Conservation (phyloP, 352 stramenopile genomes). For the Poterioochromonas sp. region DNA sequence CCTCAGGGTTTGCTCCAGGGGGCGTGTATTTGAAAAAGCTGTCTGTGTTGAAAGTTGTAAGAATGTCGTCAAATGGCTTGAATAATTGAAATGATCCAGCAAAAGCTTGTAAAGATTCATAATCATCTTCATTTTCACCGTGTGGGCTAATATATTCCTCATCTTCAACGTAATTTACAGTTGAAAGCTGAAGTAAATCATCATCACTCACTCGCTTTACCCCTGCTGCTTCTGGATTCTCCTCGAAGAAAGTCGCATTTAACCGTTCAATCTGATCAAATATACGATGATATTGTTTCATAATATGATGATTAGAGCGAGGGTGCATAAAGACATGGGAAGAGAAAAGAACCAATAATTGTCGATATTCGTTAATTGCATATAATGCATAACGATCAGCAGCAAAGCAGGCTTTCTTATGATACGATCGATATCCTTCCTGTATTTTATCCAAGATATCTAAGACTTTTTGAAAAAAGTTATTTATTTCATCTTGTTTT, state of each 20-base stretch:
- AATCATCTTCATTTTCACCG: too few relatives aligned
- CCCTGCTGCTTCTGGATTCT: conserved; percentile 2
- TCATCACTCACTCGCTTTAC: too few relatives aligned
- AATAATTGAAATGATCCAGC: too few relatives aligned
- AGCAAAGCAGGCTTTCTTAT: conserved; percentile 10
- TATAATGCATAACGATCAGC: conserved; percentile 17
- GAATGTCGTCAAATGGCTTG: too few relatives aligned
- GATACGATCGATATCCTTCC: conserved; percentile 4
- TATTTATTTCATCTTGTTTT: conserved; percentile 1
- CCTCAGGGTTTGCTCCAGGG: too few relatives aligned
- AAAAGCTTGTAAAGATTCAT: too few relatives aligned
- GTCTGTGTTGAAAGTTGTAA: too few relatives aligned
- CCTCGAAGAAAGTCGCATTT: neutral
- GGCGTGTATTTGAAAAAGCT: too few relatives aligned
- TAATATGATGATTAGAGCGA: neutral
- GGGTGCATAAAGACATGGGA: neutral
- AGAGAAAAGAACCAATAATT: neutral
- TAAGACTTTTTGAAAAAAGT: conserved; percentile 20
- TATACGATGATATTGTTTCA: conserved; percentile 3
- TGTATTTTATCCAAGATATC: neutral
- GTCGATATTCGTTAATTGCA: neutral
- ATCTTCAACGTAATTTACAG: too few relatives aligned
- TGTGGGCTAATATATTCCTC: too few relatives aligned
- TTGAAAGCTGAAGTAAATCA: too few relatives aligned
- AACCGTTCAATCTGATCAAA: conserved; percentile 9